These are phyloP conservation scores for Rubia yunnanensis DNA, from an alignment of 257 asterid genomes.

Conservation along the genomic window DNA sequence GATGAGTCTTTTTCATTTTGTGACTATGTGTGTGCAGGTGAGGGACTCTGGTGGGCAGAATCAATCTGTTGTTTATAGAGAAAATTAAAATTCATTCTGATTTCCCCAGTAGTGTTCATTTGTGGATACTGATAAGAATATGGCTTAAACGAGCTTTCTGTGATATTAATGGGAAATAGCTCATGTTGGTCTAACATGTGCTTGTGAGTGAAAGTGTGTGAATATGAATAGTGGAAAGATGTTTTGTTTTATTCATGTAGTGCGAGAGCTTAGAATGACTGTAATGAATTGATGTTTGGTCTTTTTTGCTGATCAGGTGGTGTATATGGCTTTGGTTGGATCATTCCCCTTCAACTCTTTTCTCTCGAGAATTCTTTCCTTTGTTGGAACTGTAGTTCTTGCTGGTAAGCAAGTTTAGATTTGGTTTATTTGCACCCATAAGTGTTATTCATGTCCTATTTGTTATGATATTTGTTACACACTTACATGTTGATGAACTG, in stretches of 20 bases:
- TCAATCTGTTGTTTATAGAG: background rate
- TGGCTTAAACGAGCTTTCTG: background rate
- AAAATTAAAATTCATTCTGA: background rate
- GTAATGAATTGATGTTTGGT: background rate
- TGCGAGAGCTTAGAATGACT: background rate
- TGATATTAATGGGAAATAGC: background rate
- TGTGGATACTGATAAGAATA: too few relatives aligned
- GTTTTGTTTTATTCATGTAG: too few relatives aligned
- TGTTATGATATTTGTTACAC: background rate
- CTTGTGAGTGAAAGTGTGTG: background rate
- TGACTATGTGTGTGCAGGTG: background rate
- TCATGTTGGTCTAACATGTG: background rate
- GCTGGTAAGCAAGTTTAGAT: constrained; percentile 50
- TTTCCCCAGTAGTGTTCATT: background rate
- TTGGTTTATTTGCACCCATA: background rate
- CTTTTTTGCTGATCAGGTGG: constrained; percentile 40
- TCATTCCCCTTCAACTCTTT: constrained; percentile 95
- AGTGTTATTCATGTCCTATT: background rate
- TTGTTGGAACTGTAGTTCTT: constrained; percentile 93
- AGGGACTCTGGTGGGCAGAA: background rate
- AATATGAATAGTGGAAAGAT: background rate
- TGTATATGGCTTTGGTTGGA: constrained; percentile 86
- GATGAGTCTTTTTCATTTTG: too few relatives aligned
- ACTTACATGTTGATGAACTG: background rate
- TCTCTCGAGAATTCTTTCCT: constrained; percentile 92